Base-by-base conservation (phyloP, 768 basidiomycete genomes). In the Boletus huronensis region DNA sequence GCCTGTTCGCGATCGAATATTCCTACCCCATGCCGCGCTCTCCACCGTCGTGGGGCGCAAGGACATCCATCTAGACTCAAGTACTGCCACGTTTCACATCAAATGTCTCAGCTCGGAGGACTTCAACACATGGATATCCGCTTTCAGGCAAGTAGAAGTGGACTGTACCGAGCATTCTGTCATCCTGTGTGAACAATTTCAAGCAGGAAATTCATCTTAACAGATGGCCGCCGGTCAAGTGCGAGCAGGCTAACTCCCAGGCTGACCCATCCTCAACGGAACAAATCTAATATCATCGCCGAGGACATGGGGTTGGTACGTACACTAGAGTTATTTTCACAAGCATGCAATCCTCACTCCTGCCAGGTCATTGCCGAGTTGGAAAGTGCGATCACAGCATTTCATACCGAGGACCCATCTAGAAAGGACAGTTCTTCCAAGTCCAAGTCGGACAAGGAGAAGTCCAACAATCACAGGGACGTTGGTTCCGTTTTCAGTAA, bases 61-160 rank as follows among this genome's bases (percentile, higher is more conserved):
- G 67, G 87, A 92, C 62, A 89, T 93, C 47, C 89, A 91, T 62
- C 76, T 93, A 45, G 90, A 93, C 64, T 84, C 87, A 3, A 79
- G 75, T 62, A 83, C 76, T 41, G 85, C 85, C 26, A 92, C 88
- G 1, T 93, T 92, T 66, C 90, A 93, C 69, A 80, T 93, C 58
- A 88, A 86, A 69, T 90, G 88, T 66, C 70, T 90, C n/a, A 84
- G 73, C 44, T 70, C 72, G 17, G 81, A 83, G 9, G 90, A 93
- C 63, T 92, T 90, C 59, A 72, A 83, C 46, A 72, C 65, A 45
- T 93, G 90, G 90, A 87, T 88, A 81, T 58, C 74, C 25, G 84
- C 85, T 26, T 81, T 91, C 64, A 84, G 90, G 89, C 87, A 61
- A 70, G 70, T 32, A 50, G 48, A 61, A 70, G 70, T 32, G 48